Percentiles rank a stretch among this genome's conserved stretches.
These are phyloP conservation scores for Trichosanthes truncata DNA, from an alignment of 306 rosid species.

Conservation along the genomic window DNA sequence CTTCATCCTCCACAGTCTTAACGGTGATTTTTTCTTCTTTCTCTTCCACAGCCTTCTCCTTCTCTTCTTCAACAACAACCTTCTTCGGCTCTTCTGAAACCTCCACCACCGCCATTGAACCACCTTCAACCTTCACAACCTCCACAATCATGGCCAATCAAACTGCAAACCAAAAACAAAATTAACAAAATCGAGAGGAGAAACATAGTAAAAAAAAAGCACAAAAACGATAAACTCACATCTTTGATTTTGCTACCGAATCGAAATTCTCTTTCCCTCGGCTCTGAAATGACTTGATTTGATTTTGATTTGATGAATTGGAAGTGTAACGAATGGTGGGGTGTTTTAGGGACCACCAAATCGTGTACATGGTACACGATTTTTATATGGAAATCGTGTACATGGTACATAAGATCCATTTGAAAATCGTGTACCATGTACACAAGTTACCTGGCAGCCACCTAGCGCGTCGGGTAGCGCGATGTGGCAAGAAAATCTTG, in stretches of 20 bases:
- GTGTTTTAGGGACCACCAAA: no score
- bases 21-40: not conserved
- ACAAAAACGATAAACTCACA: not conserved
- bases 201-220: not conserved
- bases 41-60: conserved; percentile 7
- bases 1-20: conserved; percentile 3
- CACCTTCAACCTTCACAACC: conserved; percentile 25
- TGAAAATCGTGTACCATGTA: no score
- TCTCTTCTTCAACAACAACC: not conserved
- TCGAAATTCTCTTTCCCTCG: not conserved
- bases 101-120: conserved; percentile 13
- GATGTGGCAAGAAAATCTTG: no score
- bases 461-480: no score
- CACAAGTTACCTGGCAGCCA: no score
- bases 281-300: not conserved
- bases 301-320: not conserved
- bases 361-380: no score
- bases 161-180: not conserved
- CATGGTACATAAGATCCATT: no score
- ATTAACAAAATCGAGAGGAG: not conserved
- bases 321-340: conserved; percentile 14
- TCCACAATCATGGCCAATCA: conserved; percentile 31
- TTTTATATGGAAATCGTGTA: no score
- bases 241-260: not conserved
- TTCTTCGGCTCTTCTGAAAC: conserved; percentile 8